phyloP scores from a whole-genome alignment of 2,329 filamentous ascomycete species.

The Fusarium ambrosium region DNA sequence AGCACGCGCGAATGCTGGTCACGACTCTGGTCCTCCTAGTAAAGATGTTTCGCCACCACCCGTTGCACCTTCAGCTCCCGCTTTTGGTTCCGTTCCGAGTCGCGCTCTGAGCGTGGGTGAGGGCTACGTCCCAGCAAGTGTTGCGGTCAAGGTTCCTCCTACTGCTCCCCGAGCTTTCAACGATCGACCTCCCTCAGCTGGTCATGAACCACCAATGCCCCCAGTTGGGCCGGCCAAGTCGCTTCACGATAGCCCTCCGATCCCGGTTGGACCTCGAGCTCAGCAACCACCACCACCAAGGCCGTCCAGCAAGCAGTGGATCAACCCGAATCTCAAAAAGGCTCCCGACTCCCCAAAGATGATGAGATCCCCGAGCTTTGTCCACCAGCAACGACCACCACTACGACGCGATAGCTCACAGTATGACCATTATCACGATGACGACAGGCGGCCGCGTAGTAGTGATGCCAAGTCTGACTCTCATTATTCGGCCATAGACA shows the following conservation, averaged over 20 bases:
- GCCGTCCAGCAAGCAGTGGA: constrained; percentile 72
- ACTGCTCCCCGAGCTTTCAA: constrained; percentile 66
- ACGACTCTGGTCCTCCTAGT: constrained; percentile 61
- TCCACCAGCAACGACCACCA: constrained; percentile 57
- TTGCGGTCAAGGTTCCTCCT: constrained; percentile 64
- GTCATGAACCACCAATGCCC: constrained; percentile 52
- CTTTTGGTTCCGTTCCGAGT: constrained; percentile 68
- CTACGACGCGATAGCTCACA: constrained; percentile 54
- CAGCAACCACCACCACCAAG: constrained; percentile 61
- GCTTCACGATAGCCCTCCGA: constrained; percentile 60
- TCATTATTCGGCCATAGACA: constrained; percentile 50
- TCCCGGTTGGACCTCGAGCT: constrained; percentile 67
- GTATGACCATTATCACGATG: constrained; percentile 55
- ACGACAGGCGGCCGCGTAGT: constrained; percentile 64
- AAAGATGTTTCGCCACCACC: constrained; percentile 71
- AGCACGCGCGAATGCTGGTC: constrained; percentile 59
- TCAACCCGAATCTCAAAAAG: constrained; percentile 67
- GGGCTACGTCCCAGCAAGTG: constrained; percentile 46
- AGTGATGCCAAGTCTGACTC: constrained; percentile 65
- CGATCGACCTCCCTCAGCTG: constrained; percentile 63
- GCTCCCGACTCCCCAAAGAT: constrained; percentile 66
- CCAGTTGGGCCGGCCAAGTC: constrained; percentile 60
- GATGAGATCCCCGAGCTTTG: constrained; percentile 64
- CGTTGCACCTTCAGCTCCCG: constrained; percentile 69
- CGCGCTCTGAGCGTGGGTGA: constrained; percentile 55